Evolutionary conservation across 257 asterid species (phyloP), one percentile per base, ranked within the genome.

Genomic region (Penstemon davidsonii): DNA sequence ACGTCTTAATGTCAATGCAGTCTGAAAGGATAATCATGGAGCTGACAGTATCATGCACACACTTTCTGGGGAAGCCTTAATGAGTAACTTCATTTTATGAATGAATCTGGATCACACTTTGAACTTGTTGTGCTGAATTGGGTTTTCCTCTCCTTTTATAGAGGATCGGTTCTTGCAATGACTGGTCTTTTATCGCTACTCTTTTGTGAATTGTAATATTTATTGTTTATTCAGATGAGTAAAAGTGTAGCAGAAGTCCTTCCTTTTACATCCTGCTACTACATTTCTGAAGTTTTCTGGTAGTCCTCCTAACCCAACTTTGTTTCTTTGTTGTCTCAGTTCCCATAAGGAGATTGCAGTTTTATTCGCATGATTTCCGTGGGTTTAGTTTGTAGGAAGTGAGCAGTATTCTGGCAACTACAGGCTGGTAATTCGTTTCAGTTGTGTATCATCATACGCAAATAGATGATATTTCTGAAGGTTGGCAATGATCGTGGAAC

Each of bases 381-480:
- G 39, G 55, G 18, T 33, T 39, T 19, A 55, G 39, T 42, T 62
- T 61, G 45, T 44, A 55, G 57, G 68, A 53, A 3, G 39, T 47
- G 39, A 43, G 39, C 56, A 58, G 41, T 42, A 60, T 25, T 49
- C 55, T 61, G 52, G 47, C 41, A 13, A 37, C 60, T 73, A 64
- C 53, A 61, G 73, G 51, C 49, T 41, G 25, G 40, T 58, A 53
- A 43, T 51, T 40, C 33, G 67, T 59, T 62, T 33, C 51, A 15
- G 70, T 8, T 53, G 60, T 38, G 8, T 45, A 49, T n/a, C 46
- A 65, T 60, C 63, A 49, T 47, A 58, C 51, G 49, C 68, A 55
- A 62, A 7, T 46, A 33, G 49, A 36, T 52, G 73, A 61, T 56
- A 55, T 54, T 38, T 45, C 7, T 68, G 67, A 44, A 18, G 39